Evolutionary conservation across 2,329 filamentous ascomycete genomes (phyloP), one percentile per base, ranked within the genome.

Genomic region (Hypocreales sp.): DNA sequence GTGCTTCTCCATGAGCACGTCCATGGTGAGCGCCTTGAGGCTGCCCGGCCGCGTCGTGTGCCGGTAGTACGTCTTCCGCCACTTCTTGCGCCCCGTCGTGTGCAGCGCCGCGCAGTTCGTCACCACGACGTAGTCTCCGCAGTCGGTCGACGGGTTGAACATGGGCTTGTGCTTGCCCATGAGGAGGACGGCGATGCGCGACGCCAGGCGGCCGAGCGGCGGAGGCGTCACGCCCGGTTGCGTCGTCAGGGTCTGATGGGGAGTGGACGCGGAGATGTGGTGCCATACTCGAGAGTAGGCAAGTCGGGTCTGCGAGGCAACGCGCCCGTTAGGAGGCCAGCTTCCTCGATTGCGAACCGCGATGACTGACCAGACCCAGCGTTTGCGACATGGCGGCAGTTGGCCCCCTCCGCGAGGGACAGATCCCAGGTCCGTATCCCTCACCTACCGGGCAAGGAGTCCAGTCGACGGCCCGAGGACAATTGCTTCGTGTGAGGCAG

Each of bases 131-230:
- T 98, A 98, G 71, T 98, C 90, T 42, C 90, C 90, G 66, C 90
- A 95, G 65, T 98, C 90, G 35, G 86, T 94, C 14, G 84, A 93
- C 2, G 90, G 90, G 58, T 95, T 82, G 61, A 75, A 98, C 54
- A 90, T 93, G 14, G 90, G 90, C 61, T 98, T 98, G 68, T 98
- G 79, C 66, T 98, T 98, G 59, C 90, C 90, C 86, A 95, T 94
- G 28, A 94, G 72, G 34, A 82, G 65, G 29, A 77, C 64, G 35
- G 86, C 87, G 53, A 94, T 93, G 36, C 79, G 74, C 28, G 79
- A 83, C 35, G 87, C 87, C 27, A 94, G 67, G 22, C 87, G 83
- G 41, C 87, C 87, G 22, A 94, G 77, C n/a, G 83, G 75, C 10
- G 84, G 83, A 12, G 72, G 66, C 13, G 73, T 73, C 15, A 72